These are phyloP conservation scores for Lachnellula cervina DNA, from an alignment of 2,329 filamentous ascomycete genomes.

Conservation along the genomic window DNA sequence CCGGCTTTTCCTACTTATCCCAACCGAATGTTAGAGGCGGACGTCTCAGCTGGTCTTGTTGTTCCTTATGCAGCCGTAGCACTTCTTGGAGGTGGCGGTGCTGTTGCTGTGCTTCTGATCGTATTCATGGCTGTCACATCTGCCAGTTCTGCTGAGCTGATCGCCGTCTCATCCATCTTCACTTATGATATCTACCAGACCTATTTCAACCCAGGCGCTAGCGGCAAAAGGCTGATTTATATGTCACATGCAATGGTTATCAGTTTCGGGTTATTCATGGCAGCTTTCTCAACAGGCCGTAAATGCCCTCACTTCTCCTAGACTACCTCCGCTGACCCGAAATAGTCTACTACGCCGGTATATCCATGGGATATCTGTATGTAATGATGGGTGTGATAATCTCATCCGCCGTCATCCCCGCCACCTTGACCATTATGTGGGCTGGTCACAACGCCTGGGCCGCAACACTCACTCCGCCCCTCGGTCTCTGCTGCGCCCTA, in stretches of 20 bases:
- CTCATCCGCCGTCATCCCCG: constrained; percentile 76
- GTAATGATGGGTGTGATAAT: constrained; percentile 91
- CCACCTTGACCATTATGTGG: constrained; percentile 77
- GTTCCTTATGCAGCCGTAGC: constrained; percentile 82
- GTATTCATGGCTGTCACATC: constrained; percentile 90
- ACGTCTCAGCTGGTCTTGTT: constrained; percentile 78
- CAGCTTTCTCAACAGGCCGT: constrained; percentile 67
- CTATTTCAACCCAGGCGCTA: constrained; percentile 75
- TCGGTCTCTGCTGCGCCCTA: constrained; percentile 64
- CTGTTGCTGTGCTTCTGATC: constrained; percentile 71
- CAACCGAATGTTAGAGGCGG: constrained; percentile 63
- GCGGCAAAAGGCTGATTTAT: constrained; percentile 71
- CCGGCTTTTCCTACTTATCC: constrained; percentile 69
- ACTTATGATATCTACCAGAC: constrained; percentile 88
- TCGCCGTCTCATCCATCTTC: constrained; percentile 81
- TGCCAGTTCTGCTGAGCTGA: constrained; percentile 76
- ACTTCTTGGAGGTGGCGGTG: constrained; percentile 75
- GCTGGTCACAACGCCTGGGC: constrained; percentile 72
- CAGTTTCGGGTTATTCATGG: constrained; percentile 72
- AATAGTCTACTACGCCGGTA: constrained; percentile 47
- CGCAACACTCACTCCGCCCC: constrained; percentile 62
- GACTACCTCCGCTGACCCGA: background rate
- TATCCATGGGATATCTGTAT: constrained; percentile 86
- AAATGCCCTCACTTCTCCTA: constrained; percentile 42
- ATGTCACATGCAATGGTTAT: constrained; percentile 72